phyloP scores from a whole-genome alignment of 768 basidiomycete genomes.

The Zangia roseola region DNA sequence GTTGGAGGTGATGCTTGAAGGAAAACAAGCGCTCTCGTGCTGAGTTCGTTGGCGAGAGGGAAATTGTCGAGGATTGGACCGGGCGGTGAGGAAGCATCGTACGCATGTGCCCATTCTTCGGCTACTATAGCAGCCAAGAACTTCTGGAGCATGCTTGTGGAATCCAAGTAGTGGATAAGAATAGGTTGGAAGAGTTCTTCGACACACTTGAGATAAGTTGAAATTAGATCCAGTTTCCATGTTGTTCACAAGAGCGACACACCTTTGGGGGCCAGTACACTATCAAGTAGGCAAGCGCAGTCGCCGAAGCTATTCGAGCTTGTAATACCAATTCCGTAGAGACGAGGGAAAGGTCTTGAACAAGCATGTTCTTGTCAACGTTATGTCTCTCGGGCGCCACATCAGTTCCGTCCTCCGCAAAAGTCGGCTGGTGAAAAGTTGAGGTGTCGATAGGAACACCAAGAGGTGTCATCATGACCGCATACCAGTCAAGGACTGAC shows the following conservation, averaged over 20 bases:
- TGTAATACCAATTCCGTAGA: slow-evolving; percentile 72
- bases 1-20: slow-evolving; percentile 74
- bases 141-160: slow-evolving; percentile 89
- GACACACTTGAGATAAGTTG: slow-evolving; percentile 36
- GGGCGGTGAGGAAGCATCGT: slow-evolving; percentile 36
- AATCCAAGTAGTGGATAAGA: slow-evolving; percentile 76
- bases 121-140: slow-evolving; percentile 81
- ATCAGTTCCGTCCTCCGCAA: slow-evolving; percentile 46
- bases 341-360: slow-evolving; percentile 85
- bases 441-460: slow-evolving; percentile 72
- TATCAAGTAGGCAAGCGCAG: slow-evolving; percentile 71
- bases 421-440: slow-evolving; percentile 63
- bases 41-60: slow-evolving; percentile 64
- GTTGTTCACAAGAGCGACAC: slow-evolving; percentile 1
- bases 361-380: slow-evolving; percentile 94
- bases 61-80: slow-evolving; percentile 53
- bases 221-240: background rate
- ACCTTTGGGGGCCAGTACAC: slow-evolving; percentile 66
- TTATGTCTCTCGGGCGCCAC: slow-evolving; percentile 70
- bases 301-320: slow-evolving; percentile 76
- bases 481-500: slow-evolving; percentile 80
- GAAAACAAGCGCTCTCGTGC: slow-evolving; percentile 63
- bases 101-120: slow-evolving; percentile 85
- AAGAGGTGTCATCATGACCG: slow-evolving; percentile 84
- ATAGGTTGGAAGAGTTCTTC: slow-evolving; percentile 75